phyloP scores from a whole-genome alignment of 495 filamentous ascomycete species.

The Aspergillus sparsus region DNA sequence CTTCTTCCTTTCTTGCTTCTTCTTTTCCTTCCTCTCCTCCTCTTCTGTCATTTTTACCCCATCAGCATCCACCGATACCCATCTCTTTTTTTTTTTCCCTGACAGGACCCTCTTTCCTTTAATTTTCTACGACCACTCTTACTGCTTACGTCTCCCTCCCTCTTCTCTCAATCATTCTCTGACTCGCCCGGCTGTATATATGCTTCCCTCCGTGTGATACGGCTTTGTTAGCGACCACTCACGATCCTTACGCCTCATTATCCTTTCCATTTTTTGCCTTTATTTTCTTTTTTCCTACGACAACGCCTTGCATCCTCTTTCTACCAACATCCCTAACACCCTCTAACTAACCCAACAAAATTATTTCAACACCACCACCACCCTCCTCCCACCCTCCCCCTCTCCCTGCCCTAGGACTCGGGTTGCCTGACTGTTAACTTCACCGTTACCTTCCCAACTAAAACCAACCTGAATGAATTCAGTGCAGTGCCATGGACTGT shows the following conservation, averaged over 20 bases:
- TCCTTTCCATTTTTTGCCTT: constrained; percentile 4
- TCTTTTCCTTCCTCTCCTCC: constrained; percentile 12
- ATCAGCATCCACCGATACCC: not conserved
- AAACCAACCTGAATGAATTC: constrained; percentile 39
- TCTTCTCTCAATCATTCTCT: constrained; percentile 13
- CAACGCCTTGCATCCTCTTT: constrained; percentile 15
- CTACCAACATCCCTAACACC: constrained; percentile 8
- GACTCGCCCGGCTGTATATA: constrained; percentile 16
- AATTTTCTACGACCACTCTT: constrained; percentile 15
- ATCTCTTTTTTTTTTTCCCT: constrained; percentile 1
- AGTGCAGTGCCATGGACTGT: constrained; percentile 41
- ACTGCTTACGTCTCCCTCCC: not conserved
- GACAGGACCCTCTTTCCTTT: constrained; percentile 6
- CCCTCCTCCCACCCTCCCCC: not conserved
- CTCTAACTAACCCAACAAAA: constrained; percentile 3
- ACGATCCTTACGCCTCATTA: constrained; percentile 16
- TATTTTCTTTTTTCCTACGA: constrained; percentile 21
- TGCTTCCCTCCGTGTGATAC: constrained; percentile 4
- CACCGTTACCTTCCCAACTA: not conserved
- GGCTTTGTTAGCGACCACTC: constrained; percentile 13
- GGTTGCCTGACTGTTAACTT: constrained; percentile 14
- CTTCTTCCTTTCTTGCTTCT: constrained; percentile 16
- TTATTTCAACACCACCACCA: not conserved
- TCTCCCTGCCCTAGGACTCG: constrained; percentile 9
- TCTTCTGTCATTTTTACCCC: constrained; percentile 4